Evolutionary conservation across 208 protist genomes (phyloP).

Genomic region (Trypanosoma boissoni): DNA sequence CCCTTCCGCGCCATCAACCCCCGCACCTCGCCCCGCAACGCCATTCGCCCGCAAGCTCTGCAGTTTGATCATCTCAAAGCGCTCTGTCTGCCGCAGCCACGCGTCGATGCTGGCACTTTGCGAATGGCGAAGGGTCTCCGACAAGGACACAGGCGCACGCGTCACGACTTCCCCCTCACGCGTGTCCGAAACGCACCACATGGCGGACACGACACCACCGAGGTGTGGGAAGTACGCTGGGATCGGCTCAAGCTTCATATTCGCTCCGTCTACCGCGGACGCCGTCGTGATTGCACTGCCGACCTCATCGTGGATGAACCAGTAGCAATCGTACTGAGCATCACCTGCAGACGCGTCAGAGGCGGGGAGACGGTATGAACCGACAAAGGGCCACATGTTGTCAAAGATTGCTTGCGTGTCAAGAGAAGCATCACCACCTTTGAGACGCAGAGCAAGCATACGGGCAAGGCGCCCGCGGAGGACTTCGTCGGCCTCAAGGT

Average conservation of each 20-base stretch:
- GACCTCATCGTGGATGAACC: constrained; percentile 53
- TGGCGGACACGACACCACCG: constrained; percentile 40
- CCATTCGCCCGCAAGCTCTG: neutral
- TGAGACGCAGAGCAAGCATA: constrained; percentile 26
- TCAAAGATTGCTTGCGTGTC: constrained; percentile 27
- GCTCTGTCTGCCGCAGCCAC: neutral
- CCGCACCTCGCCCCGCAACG: neutral
- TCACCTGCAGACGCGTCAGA: constrained; percentile 14
- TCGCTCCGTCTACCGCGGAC: constrained; percentile 25
- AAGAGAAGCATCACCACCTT: constrained; percentile 4
- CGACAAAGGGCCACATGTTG: constrained; percentile 39
- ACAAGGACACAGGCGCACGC: constrained; percentile 21
- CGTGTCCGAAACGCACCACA: constrained; percentile 48
- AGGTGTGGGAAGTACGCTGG: constrained; percentile 45
- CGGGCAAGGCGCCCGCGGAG: constrained; percentile 33
- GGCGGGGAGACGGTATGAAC: constrained; percentile 28
- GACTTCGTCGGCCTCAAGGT: constrained; percentile 27
- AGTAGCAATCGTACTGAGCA: constrained; percentile 28
- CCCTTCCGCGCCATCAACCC: too few relatives aligned
- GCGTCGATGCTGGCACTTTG: neutral
- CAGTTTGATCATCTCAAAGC: neutral
- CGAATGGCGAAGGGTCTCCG: constrained; percentile 22
- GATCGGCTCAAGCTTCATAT: constrained; percentile 43
- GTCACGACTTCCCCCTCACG: constrained; percentile 30
- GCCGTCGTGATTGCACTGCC: constrained; percentile 35